Base-by-base conservation (phyloP, 2,329 filamentous ascomycete genomes). In the Pestalotiopsis sp. region DNA sequence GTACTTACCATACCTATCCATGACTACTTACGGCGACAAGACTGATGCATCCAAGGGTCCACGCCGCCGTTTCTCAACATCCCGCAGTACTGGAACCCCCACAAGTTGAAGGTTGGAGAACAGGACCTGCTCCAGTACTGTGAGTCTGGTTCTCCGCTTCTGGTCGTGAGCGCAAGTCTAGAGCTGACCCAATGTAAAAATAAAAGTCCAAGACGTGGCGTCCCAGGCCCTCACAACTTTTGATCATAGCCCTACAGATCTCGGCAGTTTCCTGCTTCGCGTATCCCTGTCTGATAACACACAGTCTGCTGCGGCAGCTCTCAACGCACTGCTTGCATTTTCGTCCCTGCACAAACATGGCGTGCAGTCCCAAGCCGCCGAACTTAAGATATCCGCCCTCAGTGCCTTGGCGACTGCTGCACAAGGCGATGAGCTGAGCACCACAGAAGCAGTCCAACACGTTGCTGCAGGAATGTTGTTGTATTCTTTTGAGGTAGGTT, bases 401-500 rank as follows among this genome's bases (percentile, higher is more conserved):
- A 49, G 68, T 39, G 49, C 66, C 31, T 41, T 76, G 66, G 58
- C 45, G 5, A 63, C 65, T 20, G 68, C 66, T 27, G 68, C 70
- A 20, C 58, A 17, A 2, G 39, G 27, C 12, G 58, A n/a, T 4
- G 17, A 11, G 45, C 67, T 72, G 25, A 64, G 41, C 49, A 56
- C 66, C 4, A 67, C 66, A 14, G 75, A 76, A 62, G 69, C 73
- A 3, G 66, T 73, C 3, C 74, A 74, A 41, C 76, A 77, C 65
- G 66, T 75, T 36, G 76, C 73, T 13, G 67, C 76, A 3, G 71
- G 70, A 1, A 76, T 77, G 73, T 52, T 77, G 11, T 52, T 77
- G 13, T 76, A 68, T 66, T 76, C 74, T 3, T 73, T 75, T 31
- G 74, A 77, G 70, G 72, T 36, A 36, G 6, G 31, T 36, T 36